Conservation (phyloP, 257 asterid species). For the Capsicum rhomboideum region DNA sequence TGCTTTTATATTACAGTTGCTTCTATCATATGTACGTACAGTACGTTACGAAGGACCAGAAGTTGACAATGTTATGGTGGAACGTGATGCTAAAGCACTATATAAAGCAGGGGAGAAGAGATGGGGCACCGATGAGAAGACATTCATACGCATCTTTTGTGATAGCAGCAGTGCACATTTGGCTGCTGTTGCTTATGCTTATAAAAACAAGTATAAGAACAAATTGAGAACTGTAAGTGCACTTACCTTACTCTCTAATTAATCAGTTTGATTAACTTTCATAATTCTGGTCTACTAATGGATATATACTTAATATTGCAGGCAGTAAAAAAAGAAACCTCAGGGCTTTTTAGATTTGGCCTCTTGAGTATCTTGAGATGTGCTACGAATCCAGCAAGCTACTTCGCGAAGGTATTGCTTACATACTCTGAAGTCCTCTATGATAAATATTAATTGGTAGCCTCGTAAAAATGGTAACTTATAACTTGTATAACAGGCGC, state of each 20-base stretch:
- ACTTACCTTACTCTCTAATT: background rate
- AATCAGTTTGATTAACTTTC: background rate
- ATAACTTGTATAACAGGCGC: background rate
- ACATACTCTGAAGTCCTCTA: background rate
- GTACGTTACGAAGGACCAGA: constrained; percentile 87
- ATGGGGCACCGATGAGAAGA: constrained; percentile 85
- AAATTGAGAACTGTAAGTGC: constrained; percentile 57
- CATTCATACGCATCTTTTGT: constrained; percentile 58
- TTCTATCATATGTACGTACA: constrained; percentile 44
- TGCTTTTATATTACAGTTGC: constrained; percentile 42
- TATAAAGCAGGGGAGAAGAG: constrained; percentile 87
- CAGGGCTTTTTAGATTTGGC: constrained; percentile 65
- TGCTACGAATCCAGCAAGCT: constrained; percentile 68
- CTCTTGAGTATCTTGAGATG: constrained; percentile 64
- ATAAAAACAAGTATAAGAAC: constrained; percentile 49
- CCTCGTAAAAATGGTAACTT: background rate
- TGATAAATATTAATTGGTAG: background rate
- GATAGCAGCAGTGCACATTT: constrained; percentile 74
- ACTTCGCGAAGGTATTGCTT: constrained; percentile 72
- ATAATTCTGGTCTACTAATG: background rate
- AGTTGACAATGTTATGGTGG: constrained; percentile 56
- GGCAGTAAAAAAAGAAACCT: constrained; percentile 87
- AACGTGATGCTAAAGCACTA: constrained; percentile 79
- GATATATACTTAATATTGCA: constrained; percentile 22
- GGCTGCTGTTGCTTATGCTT: constrained; percentile 60